These are phyloP conservation scores for Globisporangium nodosum DNA, from an alignment of 352 stramenopile species.

Conservation along the genomic window DNA sequence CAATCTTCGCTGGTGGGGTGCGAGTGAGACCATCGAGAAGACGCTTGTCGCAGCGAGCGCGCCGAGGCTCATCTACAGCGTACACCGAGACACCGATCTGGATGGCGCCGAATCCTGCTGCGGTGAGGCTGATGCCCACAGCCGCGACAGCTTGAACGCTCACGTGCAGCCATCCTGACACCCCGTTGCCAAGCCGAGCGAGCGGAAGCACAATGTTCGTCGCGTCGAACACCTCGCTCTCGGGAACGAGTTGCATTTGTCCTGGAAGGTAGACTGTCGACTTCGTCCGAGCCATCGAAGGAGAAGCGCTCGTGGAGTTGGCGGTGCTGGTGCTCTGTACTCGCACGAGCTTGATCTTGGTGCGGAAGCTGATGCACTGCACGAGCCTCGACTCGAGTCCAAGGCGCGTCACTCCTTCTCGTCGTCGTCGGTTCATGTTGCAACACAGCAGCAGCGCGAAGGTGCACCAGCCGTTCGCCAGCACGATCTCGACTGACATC, in stretches of 20 bases:
- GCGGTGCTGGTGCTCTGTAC: neutral
- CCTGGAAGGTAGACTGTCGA: neutral
- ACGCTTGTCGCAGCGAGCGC: no score
- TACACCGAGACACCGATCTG: no score
- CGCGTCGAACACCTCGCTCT: neutral
- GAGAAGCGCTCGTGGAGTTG: no score
- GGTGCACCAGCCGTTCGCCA: constrained; percentile 2
- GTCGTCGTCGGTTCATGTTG: neutral
- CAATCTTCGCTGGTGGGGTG: constrained; percentile 6
- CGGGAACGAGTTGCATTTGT: neutral
- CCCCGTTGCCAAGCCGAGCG: neutral
- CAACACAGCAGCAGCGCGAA: neutral
- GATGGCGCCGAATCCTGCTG: no score
- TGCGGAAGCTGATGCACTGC: constrained; percentile 1
- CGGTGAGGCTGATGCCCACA: neutral
- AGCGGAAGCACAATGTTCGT: neutral
- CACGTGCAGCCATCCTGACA: neutral
- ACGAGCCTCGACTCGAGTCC: neutral
- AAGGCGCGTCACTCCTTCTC: neutral
- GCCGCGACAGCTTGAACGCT: neutral
- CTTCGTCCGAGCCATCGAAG: neutral
- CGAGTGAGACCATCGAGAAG: no score
- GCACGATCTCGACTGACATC: neutral
- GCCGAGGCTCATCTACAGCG: no score
- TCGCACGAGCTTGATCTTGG: constrained; percentile 5